Evolutionary conservation across 108 stramenopile genomes (phyloP).

Genomic region (Conticribra weissflogii): DNA sequence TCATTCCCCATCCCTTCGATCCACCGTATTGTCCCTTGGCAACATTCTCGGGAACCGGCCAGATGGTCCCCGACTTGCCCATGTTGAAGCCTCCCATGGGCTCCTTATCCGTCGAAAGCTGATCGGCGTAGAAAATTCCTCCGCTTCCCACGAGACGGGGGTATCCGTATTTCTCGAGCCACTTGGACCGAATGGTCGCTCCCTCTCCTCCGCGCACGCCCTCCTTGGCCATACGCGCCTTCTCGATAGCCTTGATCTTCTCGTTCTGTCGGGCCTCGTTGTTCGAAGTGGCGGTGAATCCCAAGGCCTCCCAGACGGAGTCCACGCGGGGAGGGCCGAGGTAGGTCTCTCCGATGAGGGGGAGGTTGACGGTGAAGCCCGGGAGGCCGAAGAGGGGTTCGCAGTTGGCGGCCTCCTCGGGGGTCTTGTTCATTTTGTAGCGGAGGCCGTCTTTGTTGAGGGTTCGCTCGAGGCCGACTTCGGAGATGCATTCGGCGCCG

Average conservation of each 20-base stretch:
- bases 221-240: slow-evolving; percentile 67
- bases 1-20: slow-evolving; percentile 90
- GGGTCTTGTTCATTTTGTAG: slow-evolving; percentile 85
- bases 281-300: slow-evolving; percentile 91
- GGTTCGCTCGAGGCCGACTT: slow-evolving; percentile 73
- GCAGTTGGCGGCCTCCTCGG: slow-evolving; percentile 75
- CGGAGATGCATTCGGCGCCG: slow-evolving; percentile 71
- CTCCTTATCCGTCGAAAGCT: slow-evolving; percentile 83
- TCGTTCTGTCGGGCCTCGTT: slow-evolving; percentile 86
- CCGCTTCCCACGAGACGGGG: slow-evolving; percentile 87
- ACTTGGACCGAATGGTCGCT: slow-evolving; percentile 71
- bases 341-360: slow-evolving; percentile 86
- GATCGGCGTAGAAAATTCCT: slow-evolving; percentile 91
- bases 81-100: slow-evolving; percentile 93
- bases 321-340: slow-evolving; percentile 88
- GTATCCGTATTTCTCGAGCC: slow-evolving; percentile 91
- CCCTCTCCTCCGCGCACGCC: slow-evolving; percentile 77
- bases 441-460: slow-evolving; percentile 88
- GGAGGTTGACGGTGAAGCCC: slow-evolving; percentile 79
- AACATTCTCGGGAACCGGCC: slow-evolving; percentile 85
- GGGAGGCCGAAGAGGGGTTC: slow-evolving; percentile 70
- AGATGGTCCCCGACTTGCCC: slow-evolving; percentile 86
- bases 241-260: slow-evolving; percentile 85
- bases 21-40: slow-evolving; percentile 80
- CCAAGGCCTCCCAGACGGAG: slow-evolving; percentile 85